A percentile compares a stretch with the other conserved stretches of the same genome.
Conservation (phyloP, 208 protist genomes). For the Wallacemonas sp. region DNA sequence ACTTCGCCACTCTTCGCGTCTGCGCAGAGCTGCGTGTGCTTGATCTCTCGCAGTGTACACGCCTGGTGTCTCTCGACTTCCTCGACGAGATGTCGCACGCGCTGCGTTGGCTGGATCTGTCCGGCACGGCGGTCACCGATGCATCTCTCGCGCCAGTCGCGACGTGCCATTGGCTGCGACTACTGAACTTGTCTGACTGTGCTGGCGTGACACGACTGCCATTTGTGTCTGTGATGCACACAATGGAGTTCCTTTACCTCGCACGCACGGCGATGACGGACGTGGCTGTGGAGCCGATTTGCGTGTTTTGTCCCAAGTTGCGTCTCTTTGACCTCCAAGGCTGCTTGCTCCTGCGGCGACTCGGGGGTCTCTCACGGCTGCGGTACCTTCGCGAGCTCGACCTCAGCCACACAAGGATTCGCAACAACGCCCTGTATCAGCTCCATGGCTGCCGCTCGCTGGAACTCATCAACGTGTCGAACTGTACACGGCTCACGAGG, state of each 20-base stretch:
- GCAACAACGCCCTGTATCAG: slow-evolving; percentile 5
- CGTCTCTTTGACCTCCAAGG: slow-evolving; percentile 48
- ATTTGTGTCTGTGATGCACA: slow-evolving; percentile 32
- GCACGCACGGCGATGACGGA: slow-evolving; percentile 44
- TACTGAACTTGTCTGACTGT: slow-evolving; percentile 55
- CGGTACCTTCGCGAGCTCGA: slow-evolving; percentile 29
- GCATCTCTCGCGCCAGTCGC: slow-evolving; percentile 23
- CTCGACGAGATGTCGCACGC: slow-evolving; percentile 8
- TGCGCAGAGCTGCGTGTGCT: slow-evolving; percentile 27
- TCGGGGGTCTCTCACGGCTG: slow-evolving; percentile 32
- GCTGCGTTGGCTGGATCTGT: slow-evolving; percentile 44
- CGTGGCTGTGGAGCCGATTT: slow-evolving; percentile 6
- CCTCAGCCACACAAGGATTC: slow-evolving; percentile 17
- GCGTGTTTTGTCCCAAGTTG: slow-evolving; percentile 8
- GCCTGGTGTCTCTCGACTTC: slow-evolving; percentile 27
- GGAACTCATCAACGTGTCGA: slow-evolving; percentile 18
- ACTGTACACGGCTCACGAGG: slow-evolving; percentile 21
- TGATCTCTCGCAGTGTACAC: slow-evolving; percentile 28
- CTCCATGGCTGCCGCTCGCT: slow-evolving; percentile 12
- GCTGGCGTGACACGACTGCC: slow-evolving; percentile 25
- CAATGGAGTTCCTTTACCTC: slow-evolving; percentile 47
- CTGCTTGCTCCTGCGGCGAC: slow-evolving; percentile 39
- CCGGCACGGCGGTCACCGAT: slow-evolving; percentile 40
- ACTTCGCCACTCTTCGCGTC: background rate
- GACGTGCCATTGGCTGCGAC: slow-evolving; percentile 37